Base-by-base conservation (phyloP, 371 early-diverging fungal genomes). In the Massospora cicadina region DNA sequence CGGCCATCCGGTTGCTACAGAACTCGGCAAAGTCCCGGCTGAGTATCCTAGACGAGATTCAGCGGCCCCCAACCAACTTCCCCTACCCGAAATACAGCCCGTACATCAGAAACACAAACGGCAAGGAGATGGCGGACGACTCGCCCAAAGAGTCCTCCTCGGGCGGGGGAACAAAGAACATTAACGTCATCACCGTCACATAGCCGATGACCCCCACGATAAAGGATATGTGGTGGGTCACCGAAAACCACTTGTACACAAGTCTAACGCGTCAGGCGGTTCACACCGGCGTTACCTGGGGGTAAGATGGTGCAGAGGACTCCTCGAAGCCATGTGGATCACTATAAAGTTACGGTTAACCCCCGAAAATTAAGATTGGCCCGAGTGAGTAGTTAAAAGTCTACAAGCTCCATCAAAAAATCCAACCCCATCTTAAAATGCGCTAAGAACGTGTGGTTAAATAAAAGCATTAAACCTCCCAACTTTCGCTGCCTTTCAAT, bases 21-120 rank as follows among this genome's bases (percentile, higher is more conserved):
- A 88, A 80, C 67, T 89, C 92, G 0, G 90, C 92, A 73, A 87
- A 83, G 73, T 91, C 90, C 33, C 90, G 79, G 55, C 87, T 84
- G 55, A 89, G 76, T 3, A 85, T 82, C 63, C 83, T 84, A 65
- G 17, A 32, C 0, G 10, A 29, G n/a, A 12, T 24, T 23, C 27
- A 32, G 24, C 13, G 0, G 64, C 21, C 2, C 26, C 1, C 29
- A 55, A 24, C 31, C 10, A 65, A 54, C 7, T 59, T 29, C 21
- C 32, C 65, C 71, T 79, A 84, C 83, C 86, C 86, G 72, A 84
- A 85, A 65, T 85, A 85, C 60, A 85, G 72, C 2, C 86, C 86
- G 66, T 85, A 85, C 13, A 31, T 13, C n/a, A 58, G 75, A 73
- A 57, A 84, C 59, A 26, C 76, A 68, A 27, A 78, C 65, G 25